Conservation (phyloP, 306 rosid genomes). For the Vachellia collinsii region DNA sequence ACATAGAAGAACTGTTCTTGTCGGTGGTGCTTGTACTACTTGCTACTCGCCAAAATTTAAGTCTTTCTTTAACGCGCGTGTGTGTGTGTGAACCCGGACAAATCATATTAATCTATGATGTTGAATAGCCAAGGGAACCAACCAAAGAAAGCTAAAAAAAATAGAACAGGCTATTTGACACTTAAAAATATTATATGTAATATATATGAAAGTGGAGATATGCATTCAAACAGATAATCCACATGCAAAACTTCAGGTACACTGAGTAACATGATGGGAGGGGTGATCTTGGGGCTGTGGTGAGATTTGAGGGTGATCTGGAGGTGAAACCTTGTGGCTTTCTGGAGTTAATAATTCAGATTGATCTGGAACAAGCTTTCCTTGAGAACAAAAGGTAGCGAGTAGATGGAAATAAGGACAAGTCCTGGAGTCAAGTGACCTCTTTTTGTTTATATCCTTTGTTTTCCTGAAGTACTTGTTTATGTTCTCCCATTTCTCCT, state of each 20-base stretch:
- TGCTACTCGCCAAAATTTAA: too few species aligned
- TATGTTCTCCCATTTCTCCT: slow-evolving; percentile 96
- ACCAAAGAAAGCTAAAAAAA: not conserved
- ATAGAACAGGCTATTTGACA: not conserved
- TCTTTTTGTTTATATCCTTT: slow-evolving; percentile 71
- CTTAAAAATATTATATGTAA: not conserved
- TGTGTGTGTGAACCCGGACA: not conserved
- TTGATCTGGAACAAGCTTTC: slow-evolving; percentile 43
- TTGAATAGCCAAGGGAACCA: not conserved
- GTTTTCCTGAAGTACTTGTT: slow-evolving; percentile 94
- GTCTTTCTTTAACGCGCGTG: too few species aligned
- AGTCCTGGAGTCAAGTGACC: slow-evolving; percentile 83
- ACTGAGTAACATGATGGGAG: slow-evolving; percentile 37
- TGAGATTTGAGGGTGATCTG: slow-evolving; percentile 1
- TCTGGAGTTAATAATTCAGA: slow-evolving; percentile 30
- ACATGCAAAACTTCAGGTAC: slow-evolving; percentile 58
- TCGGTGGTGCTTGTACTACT: too few species aligned
- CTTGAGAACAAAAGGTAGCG: slow-evolving; percentile 64
- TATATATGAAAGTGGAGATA: slow-evolving; percentile 30
- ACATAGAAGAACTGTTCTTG: too few species aligned
- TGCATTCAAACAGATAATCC: slow-evolving; percentile 56
- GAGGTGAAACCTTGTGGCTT: not conserved
- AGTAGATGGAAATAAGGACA: slow-evolving; percentile 85
- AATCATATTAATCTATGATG: not conserved
- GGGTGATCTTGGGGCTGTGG: slow-evolving; percentile 25